Percentiles rank a stretch among this genome's conserved stretches.
Conservation (phyloP, 1,284 basidiomycete species). For the Ustilago trichophora region DNA sequence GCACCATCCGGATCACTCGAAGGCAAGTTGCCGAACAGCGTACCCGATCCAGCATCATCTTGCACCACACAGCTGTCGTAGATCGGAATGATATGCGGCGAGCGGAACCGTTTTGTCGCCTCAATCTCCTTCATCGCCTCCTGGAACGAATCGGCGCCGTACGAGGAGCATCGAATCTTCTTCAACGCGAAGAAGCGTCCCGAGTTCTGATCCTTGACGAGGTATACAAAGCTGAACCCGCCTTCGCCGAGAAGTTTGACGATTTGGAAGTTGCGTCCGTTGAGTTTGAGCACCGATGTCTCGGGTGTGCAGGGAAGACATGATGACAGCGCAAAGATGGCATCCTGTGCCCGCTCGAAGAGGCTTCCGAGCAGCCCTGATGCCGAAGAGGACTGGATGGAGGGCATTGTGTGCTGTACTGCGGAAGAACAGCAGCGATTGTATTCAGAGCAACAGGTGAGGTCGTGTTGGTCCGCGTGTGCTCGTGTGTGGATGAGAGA, state of each 20-base stretch:
- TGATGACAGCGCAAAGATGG: conserved; percentile 50
- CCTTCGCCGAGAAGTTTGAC: conserved; percentile 64
- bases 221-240: conserved; percentile 65
- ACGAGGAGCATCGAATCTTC: conserved; percentile 64
- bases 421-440: no score
- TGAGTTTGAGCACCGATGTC: conserved; percentile 52
- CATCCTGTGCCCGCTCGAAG: conserved; percentile 52
- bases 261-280: conserved; percentile 60
- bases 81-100: conserved; percentile 62
- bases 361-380: conserved; percentile 23
- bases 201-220: conserved; percentile 60
- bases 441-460: no score
- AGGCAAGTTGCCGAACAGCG: conserved; percentile 52
- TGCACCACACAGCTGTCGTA: conserved; percentile 64
- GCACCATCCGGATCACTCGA: conserved; percentile 46
- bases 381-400: conserved; percentile 26
- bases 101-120: conserved; percentile 64
- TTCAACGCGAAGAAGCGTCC: conserved; percentile 64
- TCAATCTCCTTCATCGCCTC: conserved; percentile 66
- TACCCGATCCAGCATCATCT: conserved; percentile 49
- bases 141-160: conserved; percentile 61
- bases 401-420: conserved; percentile 36
- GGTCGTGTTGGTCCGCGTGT: neutral
- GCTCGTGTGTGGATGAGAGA: no score
- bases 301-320: conserved; percentile 53